Conservation (phyloP, 139 green algal genomes). For the Protoeuglena noctilucae region DNA sequence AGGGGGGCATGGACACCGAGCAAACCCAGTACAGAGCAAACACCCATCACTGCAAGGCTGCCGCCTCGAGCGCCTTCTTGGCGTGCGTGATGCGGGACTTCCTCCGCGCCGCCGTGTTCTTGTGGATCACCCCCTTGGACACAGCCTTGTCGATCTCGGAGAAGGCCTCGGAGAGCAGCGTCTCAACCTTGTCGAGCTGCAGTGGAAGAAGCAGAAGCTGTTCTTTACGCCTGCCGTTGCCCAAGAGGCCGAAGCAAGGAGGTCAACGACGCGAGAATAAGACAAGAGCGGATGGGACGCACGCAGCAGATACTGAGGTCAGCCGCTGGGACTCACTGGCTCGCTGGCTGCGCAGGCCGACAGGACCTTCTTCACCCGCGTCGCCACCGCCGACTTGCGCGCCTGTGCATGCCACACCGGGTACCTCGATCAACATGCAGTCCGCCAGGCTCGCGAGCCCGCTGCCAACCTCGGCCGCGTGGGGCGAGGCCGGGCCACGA, state of each 20-base stretch:
- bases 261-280: background rate
- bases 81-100: conserved; percentile 5
- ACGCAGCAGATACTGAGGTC: background rate
- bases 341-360: background rate
- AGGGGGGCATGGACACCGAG: too few species aligned
- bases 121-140: conserved; percentile 7
- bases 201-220: background rate
- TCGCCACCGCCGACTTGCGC: conserved; percentile 3
- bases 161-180: conserved; percentile 5
- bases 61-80: too few species aligned
- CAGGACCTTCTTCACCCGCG: conserved; percentile 9
- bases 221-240: background rate
- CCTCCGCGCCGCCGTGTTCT: conserved; percentile 8
- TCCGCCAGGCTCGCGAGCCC: too few species aligned
- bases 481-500: too few species aligned
- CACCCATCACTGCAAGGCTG: too few species aligned
- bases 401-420: too few species aligned
- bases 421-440: too few species aligned
- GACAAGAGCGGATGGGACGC: background rate
- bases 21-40: too few species aligned
- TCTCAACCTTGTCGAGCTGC: background rate
- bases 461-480: too few species aligned
- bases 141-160: conserved; percentile 11
- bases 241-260: too few species aligned
- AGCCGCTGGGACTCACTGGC: background rate